Percentiles rank a stretch among this genome's conserved stretches.
Conservation (phyloP, 2,329 filamentous ascomycete species). For the Penicillium sp. region DNA sequence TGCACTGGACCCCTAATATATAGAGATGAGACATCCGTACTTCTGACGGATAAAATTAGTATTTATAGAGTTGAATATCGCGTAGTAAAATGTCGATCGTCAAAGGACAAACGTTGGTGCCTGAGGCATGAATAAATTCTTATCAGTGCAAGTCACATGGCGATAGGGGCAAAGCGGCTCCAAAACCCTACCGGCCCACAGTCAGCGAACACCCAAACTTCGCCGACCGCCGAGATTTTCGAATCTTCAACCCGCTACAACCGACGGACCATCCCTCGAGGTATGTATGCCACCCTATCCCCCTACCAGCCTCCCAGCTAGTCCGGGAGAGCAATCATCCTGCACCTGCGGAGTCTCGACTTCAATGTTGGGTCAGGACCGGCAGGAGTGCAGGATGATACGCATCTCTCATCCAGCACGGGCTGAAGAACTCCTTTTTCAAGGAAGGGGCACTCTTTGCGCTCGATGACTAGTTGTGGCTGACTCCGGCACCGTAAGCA, state of each 20-base stretch:
- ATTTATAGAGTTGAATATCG: too few species aligned
- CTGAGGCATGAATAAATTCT: conserved; percentile 9
- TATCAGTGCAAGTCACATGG: conserved; percentile 24
- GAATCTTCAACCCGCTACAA: conserved; percentile 23
- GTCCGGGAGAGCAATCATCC: conserved; percentile 46
- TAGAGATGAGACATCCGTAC: conserved; percentile 1
- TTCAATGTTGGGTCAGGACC: conserved; percentile 2
- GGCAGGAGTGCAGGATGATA: conserved; percentile 37
- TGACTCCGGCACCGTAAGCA: conserved; percentile 46
- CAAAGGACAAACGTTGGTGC: not conserved
- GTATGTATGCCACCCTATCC: conserved; percentile 37
- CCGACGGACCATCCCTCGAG: conserved; percentile 37
- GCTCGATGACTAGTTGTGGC: conserved; percentile 64
- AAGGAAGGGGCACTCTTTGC: conserved; percentile 63
- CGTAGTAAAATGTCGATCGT: not conserved
- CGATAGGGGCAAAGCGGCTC: conserved; percentile 27
- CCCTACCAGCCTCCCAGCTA: conserved; percentile 41
- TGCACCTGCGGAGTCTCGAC: conserved; percentile 7
- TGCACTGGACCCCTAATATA: conserved; percentile 12
- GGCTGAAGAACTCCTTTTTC: conserved; percentile 67
- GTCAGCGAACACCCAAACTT: conserved; percentile 28
- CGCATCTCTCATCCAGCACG: conserved; percentile 49
- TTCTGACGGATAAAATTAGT: not conserved
- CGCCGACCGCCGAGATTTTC: conserved; percentile 19
- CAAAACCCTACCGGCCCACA: conserved; percentile 35